Percentiles rank a stretch among this genome's conserved stretches.
Conservation (phyloP, 2,329 filamentous ascomycete genomes). For the Neospermospora avenae region DNA sequence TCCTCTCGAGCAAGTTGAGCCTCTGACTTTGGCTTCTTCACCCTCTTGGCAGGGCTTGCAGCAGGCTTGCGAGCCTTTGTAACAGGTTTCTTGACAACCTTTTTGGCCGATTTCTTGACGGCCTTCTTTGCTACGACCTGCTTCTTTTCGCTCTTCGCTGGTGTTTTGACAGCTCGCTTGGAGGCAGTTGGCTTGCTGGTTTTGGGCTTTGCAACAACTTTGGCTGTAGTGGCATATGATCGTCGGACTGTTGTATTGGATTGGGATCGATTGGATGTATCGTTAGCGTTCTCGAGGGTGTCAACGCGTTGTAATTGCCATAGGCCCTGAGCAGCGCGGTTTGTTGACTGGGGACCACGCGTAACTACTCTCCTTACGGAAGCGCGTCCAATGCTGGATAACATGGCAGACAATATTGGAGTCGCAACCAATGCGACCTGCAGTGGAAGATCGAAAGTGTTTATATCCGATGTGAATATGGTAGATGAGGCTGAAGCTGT, state of each 20-base stretch:
- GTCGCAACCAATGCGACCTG: background rate
- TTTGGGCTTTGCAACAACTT: conserved; percentile 20
- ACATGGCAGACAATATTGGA: conserved; percentile 27
- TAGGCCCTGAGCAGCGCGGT: conserved; percentile 24
- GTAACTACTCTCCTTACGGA: conserved; percentile 29
- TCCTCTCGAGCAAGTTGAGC: conserved; percentile 17
- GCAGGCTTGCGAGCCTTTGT: conserved; percentile 26
- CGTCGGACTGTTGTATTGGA: conserved; percentile 11
- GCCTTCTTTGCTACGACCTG: conserved; percentile 20
- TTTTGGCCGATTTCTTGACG: conserved; percentile 28
- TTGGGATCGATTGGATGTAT: conserved; percentile 14
- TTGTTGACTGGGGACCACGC: conserved; percentile 28
- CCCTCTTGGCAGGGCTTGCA: conserved; percentile 20
- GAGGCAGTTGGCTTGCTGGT: conserved; percentile 27
- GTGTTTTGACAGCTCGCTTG: conserved; percentile 1
- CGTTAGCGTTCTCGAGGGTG: conserved; percentile 14
- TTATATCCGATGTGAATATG: background rate
- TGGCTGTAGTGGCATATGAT: conserved; percentile 29
- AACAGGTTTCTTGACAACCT: conserved; percentile 27
- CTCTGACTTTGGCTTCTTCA: conserved; percentile 24
- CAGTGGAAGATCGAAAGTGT: background rate
- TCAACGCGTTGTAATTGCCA: conserved; percentile 29
- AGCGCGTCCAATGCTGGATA: conserved; percentile 34
- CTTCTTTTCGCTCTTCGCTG: conserved; percentile 23
- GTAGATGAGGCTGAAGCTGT: conserved; percentile 9